Percentiles rank a stretch among this genome's conserved stretches.
These are phyloP conservation scores for Neonectria hederae DNA, from an alignment of 2,329 filamentous ascomycete species.

Conservation along the genomic window DNA sequence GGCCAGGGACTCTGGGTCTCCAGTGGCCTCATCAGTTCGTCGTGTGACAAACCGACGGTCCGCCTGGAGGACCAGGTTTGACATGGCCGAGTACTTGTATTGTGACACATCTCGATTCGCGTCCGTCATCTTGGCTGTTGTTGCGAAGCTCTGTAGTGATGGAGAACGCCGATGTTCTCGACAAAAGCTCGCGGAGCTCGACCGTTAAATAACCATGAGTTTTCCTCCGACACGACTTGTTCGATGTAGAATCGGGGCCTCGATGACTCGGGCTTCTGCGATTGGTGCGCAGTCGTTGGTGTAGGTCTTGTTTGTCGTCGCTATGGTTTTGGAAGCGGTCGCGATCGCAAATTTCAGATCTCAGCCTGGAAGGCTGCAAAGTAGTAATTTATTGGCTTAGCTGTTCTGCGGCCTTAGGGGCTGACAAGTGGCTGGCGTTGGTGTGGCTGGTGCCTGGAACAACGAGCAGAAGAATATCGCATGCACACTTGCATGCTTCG, in stretches of 20 bases:
- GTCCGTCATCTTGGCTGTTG: conserved; percentile 72
- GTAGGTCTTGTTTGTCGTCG: conserved; percentile 32
- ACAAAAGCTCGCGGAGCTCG: conserved; percentile 49
- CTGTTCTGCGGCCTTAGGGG: neutral
- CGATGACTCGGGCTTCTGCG: conserved; percentile 34
- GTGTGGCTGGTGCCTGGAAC: conserved; percentile 25
- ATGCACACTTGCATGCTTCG: neutral
- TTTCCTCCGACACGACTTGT: conserved; percentile 33
- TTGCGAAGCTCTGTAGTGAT: conserved; percentile 39
- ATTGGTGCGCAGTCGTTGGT: conserved; percentile 40
- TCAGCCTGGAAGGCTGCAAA: conserved; percentile 35
- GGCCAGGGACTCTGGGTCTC: conserved; percentile 96
- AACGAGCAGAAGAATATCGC: neutral
- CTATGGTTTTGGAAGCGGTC: conserved; percentile 31
- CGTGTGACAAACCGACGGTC: conserved; percentile 95
- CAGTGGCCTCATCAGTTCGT: conserved; percentile 92
- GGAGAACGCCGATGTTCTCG: conserved; percentile 50
- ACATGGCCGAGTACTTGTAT: conserved; percentile 99
- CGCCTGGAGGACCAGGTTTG: conserved; percentile 99
- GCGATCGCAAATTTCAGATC: conserved; percentile 51
- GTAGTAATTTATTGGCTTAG: conserved; percentile 27
- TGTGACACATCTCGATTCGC: conserved; percentile 86
- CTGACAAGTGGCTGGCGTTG: conserved; percentile 28
- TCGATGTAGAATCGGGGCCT: conserved; percentile 27
- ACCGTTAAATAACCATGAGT: conserved; percentile 49